Evolutionary conservation across 2,329 filamentous ascomycete species (phyloP), one percentile per base, ranked within the genome.

Genomic region (Remersonia thermophila): DNA sequence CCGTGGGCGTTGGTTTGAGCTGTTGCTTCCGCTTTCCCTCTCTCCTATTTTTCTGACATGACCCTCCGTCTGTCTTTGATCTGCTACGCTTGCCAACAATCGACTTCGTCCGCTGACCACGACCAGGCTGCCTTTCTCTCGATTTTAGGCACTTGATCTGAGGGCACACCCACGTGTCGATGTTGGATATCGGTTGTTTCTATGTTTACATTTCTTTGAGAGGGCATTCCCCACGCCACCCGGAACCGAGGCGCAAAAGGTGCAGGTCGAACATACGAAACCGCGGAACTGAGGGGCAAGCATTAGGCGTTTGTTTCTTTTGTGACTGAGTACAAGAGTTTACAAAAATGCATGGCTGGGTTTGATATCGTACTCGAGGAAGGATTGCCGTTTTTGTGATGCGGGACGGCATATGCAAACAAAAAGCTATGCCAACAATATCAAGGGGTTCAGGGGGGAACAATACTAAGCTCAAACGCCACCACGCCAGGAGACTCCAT

Each of bases 51-150:
- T 3, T 26, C 25, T 3, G 25, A 27, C 4, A 10, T 5, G 25
- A 27, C 25, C 25, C 10, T 9, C 10, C n/a, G 25, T 27, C 25
- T 26, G 25, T 26, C 25, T 27, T n/a, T 29, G 27, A 11, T 29
- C 12, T 29, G n/a, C 3, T 29, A 14, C 8, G 27, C 27, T 29
- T n/a, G 9, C 12, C 8, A 5, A 13, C 9, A 11, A 29, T n/a
- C n/a, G n/a, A n/a, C n/a, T n/a, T n/a, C n/a, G n/a, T n/a, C n/a
- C 8, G n/a, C 40, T 44, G 32, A 45, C 30, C 42, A 27, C n/a
- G n/a, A 30, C 10, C 5, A 60, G 56, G 56, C 51, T 60, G 23
- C 56, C 56, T 17, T 60, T 60, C 39, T 51, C 52, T 27, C 51
- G 56, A 3, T 60, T 60, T 41, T 61, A 49, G 13, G 28, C 13